phyloP scores from a whole-genome alignment of 495 filamentous ascomycete species.

The Talaromyces nanjingensis region DNA sequence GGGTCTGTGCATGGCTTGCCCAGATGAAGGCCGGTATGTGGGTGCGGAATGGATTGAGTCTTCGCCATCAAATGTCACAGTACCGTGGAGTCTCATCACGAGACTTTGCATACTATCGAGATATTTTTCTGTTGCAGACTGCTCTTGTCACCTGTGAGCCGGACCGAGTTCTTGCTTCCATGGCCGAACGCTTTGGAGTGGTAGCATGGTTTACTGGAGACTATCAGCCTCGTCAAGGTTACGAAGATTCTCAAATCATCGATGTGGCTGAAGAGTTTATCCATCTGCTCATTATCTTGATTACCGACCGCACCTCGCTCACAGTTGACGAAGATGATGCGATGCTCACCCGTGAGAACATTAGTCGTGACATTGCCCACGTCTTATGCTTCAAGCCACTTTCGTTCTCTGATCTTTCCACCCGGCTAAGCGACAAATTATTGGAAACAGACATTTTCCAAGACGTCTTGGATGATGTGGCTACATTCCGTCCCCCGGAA shows the following conservation, averaged over 20 bases:
- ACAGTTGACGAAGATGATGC: constrained; percentile 62
- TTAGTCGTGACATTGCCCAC: constrained; percentile 86
- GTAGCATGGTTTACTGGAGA: constrained; percentile 80
- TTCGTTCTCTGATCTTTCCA: constrained; percentile 82
- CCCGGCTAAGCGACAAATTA: constrained; percentile 53
- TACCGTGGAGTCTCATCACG: constrained; percentile 82
- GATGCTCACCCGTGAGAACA: constrained; percentile 57
- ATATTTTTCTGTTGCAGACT: constrained; percentile 90
- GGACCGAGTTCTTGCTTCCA: constrained; percentile 75
- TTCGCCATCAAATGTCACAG: constrained; percentile 88
- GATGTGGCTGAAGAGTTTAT: constrained; percentile 95
- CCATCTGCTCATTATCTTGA: constrained; percentile 80
- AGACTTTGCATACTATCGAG: constrained; percentile 87
- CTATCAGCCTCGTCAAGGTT: constrained; percentile 60
- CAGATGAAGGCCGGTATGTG: constrained; percentile 99
- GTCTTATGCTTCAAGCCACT: constrained; percentile 93
- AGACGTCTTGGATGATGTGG: constrained; percentile 84
- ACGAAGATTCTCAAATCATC: constrained; percentile 78
- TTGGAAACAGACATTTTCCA: constrained; percentile 70
- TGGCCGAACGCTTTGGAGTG: constrained; percentile 87
- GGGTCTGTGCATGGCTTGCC: constrained; percentile 91
- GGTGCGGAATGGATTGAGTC: constrained; percentile 94
- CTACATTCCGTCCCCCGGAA: constrained; percentile 81
- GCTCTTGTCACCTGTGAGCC: constrained; percentile 83
- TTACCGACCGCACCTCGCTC: constrained; percentile 82